phyloP scores from a whole-genome alignment of 2,329 filamentous ascomycete species.

The Colletotrichum viniferum region DNA sequence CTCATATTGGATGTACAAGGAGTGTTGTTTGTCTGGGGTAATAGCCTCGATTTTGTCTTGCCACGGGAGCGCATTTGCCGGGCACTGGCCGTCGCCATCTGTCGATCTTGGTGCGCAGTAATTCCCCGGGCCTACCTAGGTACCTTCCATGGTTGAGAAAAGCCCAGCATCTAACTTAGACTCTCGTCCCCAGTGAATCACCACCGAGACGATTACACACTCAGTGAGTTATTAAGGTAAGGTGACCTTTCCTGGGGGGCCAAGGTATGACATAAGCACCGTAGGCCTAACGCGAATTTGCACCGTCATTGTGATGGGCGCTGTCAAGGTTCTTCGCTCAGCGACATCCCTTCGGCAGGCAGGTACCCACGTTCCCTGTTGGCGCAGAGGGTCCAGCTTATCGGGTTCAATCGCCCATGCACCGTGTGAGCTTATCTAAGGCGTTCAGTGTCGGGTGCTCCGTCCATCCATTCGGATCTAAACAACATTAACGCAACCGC shows the following conservation, averaged over 20 bases:
- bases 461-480: background rate
- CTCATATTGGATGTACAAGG: background rate
- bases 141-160: background rate
- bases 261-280: conserved; percentile 13
- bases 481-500: background rate
- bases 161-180: background rate
- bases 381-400: conserved; percentile 12
- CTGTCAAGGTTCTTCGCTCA: background rate
- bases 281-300: background rate
- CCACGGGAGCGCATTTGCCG: background rate
- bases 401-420: conserved; percentile 4
- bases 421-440: conserved; percentile 19
- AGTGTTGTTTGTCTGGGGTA: background rate
- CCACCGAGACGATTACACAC: background rate
- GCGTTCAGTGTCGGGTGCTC: background rate
- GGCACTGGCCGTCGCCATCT: background rate
- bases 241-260: background rate
- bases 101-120: background rate
- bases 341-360: background rate
- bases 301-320: background rate
- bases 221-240: background rate
- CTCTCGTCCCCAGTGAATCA: background rate
- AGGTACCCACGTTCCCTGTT: background rate
- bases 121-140: background rate
- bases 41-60: background rate